Base-by-base conservation (phyloP, 768 basidiomycete species). In the Agrocybe praecox region DNA sequence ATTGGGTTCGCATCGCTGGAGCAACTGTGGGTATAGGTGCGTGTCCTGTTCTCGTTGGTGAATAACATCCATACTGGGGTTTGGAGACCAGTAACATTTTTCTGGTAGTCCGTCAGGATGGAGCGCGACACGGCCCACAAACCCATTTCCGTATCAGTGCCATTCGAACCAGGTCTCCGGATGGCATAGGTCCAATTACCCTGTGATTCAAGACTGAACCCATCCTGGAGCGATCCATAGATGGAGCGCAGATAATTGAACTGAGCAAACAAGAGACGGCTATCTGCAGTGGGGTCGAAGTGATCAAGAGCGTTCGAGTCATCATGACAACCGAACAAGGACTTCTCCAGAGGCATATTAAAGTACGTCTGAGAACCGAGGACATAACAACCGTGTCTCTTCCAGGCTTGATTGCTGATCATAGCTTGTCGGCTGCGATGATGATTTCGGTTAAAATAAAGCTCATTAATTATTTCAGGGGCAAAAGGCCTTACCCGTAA, bases 251-350 rank as follows among this genome's bases (percentile, higher is more conserved):
- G 77, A 64, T 84, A 79, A 55, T 88, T 70, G 74, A 92, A 88
- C 52, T 90, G 91, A 17, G 83, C 69, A 65, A 92, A 86, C 55
- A 92, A 67, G 54, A 93, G 87, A 36, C 90, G 84, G 34, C 81
- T 80, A 65, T 91, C 87, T 12, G 87, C 75, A 2, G 94, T 96
- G 23, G 94, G 93, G 71, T 97, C 95, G 69, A 96, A 96, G 69
- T 97, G 95, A 65, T 97, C 95, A 29, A 96, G 84, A 2, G 90
- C 84, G 69, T 96, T 96, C 92, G 91, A 95, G 63, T 91, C 87
- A 66, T 96, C 93, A 46, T 88, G 65, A 69, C 95, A 97, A 46
- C 94, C 95, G 17, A 94, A 75, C 29, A 94, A 68, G 2, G 90
- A 74, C 63, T 85, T 86, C 53, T 90, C 88, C 62, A 96, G 78